These are phyloP conservation scores for Planoprotostelium fungivorum DNA, from an alignment of 78 protist species.

Conservation along the genomic window DNA sequence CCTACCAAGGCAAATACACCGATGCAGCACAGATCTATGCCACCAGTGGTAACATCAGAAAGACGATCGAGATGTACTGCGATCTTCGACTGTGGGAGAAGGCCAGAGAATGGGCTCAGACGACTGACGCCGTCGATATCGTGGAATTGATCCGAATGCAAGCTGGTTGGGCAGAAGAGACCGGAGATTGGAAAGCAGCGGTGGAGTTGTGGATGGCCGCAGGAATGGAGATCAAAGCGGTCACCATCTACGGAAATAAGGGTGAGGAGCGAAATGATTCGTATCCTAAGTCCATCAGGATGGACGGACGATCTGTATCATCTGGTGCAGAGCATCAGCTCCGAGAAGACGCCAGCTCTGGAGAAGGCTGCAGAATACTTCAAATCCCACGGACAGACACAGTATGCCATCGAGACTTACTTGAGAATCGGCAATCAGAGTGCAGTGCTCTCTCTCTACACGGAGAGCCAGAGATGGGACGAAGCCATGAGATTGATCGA, in stretches of 20 bases:
- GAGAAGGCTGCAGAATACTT: background rate
- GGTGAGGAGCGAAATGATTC: no score
- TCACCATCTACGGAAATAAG: background rate
- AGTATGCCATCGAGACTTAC: conserved; percentile 16
- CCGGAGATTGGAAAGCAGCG: conserved; percentile 26
- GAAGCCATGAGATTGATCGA: conserved; percentile 43
- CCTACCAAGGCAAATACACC: conserved; percentile 56
- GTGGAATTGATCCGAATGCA: conserved; percentile 27
- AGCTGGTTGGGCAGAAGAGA: conserved; percentile 52
- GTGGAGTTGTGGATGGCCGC: conserved; percentile 24
- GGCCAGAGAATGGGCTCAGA: conserved; percentile 18
- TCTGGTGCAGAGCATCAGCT: background rate
- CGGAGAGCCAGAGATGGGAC: conserved; percentile 48
- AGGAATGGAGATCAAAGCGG: background rate
- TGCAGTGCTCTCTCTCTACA: background rate
- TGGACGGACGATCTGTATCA: conserved; percentile 2
- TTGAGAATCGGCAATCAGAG: background rate
- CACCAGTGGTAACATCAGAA: background rate
- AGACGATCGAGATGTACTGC: conserved; percentile 60
- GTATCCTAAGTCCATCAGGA: no score
- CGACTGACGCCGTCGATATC: background rate
- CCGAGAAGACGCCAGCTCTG: background rate
- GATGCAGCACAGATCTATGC: conserved; percentile 54
- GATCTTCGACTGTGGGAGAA: conserved; percentile 43
- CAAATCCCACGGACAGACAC: background rate